Evolutionary conservation across 495 filamentous ascomycete species (phyloP), one percentile per base, ranked within the genome.

Genomic region (Neurospora tetrasperma): DNA sequence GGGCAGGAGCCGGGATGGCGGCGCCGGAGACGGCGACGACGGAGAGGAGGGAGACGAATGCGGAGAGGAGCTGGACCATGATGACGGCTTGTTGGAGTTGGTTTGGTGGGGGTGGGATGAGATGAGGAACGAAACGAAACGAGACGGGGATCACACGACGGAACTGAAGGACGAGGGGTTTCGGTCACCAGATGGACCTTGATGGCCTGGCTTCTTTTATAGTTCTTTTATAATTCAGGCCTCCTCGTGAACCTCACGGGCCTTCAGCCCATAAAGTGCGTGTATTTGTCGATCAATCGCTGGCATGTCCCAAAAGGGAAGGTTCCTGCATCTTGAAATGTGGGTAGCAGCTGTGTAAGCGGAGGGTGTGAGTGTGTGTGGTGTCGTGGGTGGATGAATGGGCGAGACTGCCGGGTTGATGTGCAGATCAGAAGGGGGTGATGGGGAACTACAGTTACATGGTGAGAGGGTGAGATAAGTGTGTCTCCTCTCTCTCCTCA

Each of bases 1-100:
- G 75, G 3, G 79, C 81, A 14, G 82, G 76, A 9, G 80, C 80
- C 71, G 76, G 72, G 48, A 76, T 73, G 66, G 71, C 79, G 39
- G 75, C 75, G 39, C 80, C 42, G 69, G 78, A 73, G 69, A 78
- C 73, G 69, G 83, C 71, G 23, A 82, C 42, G 68, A 77, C 69
- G 40, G 81, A 74, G 41, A 83, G 70, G 71, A 82, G 43, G 27
- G 54, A 66, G 14, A 66, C 27, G 14, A 66, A 9, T 27, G 54
- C 54, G 54, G 54, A 66, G 54, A 66, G 54, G 14, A 66, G 14
- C 27, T 66, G 54, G 54, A 66, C 54, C 54, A 66, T 66, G 35
- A 16, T 66, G 54, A 38, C 54, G 54, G 54, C 23, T 62, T 59
- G 46, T 46, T 46, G 2, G 44, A 23, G 20, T 31, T 59, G 23